These are phyloP conservation scores for Aspergillus coremiiformis DNA, from an alignment of 495 filamentous ascomycete species.

Conservation along the genomic window DNA sequence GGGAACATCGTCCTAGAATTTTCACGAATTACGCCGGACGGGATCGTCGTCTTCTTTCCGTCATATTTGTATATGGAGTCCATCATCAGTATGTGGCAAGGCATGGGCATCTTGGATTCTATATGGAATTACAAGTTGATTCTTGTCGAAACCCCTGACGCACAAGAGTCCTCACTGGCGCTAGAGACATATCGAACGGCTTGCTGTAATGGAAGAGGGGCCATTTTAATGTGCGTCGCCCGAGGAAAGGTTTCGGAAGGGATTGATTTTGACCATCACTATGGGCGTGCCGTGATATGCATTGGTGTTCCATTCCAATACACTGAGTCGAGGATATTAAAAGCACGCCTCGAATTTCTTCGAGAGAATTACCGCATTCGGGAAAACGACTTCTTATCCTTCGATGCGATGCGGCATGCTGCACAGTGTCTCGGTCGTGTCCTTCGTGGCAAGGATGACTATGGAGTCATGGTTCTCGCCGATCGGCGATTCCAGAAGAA, in stretches of 20 bases:
- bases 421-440: conserved; percentile 96
- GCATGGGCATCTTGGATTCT: conserved; percentile 92
- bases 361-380: conserved; percentile 94
- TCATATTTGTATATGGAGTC: conserved; percentile 99
- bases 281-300: conserved; percentile 91
- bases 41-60: conserved; percentile 97
- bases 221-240: conserved; percentile 86
- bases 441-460: conserved; percentile 93
- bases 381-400: conserved; percentile 96
- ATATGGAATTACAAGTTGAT: conserved; percentile 99
- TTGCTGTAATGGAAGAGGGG: conserved; percentile 92
- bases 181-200: conserved; percentile 96
- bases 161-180: conserved; percentile 91
- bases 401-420: conserved; percentile 97
- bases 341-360: conserved; percentile 91
- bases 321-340: conserved; percentile 94
- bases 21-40: conserved; percentile 88
- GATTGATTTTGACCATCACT: conserved; percentile 99
- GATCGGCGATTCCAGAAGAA: conserved; percentile 89
- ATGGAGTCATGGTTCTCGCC: conserved; percentile 96
- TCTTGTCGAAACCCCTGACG: conserved; percentile 94
- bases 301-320: conserved; percentile 99
- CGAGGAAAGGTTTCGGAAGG: conserved; percentile 96
- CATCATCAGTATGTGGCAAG: conserved; percentile 98
- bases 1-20: conserved; percentile 90